Evolutionary conservation across 257 asterid species (phyloP).

Genomic region (Coffea eugenioides): DNA sequence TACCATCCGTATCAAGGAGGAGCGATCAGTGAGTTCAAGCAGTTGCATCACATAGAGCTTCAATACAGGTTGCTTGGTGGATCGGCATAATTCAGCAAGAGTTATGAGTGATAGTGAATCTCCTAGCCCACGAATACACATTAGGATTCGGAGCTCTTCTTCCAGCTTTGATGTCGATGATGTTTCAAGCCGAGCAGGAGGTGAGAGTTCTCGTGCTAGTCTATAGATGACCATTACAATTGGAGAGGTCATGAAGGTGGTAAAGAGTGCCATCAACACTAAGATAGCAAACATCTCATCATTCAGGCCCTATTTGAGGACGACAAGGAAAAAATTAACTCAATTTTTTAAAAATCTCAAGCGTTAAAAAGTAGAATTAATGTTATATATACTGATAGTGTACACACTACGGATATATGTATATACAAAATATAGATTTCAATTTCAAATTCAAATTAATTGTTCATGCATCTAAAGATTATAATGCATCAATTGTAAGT

Average conservation of each 20-base stretch:
- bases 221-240: slow-evolving; percentile 47
- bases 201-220: slow-evolving; percentile 22
- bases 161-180: slow-evolving; percentile 16
- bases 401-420: too few relatives aligned
- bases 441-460: too few relatives aligned
- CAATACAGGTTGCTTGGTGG: slow-evolving; percentile 28
- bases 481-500: too few relatives aligned
- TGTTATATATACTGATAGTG: too few relatives aligned
- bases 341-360: too few relatives aligned
- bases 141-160: slow-evolving; percentile 43
- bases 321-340: too few relatives aligned
- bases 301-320: slow-evolving; percentile 40
- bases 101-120: slow-evolving; percentile 43
- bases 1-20: slow-evolving; percentile 53
- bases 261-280: slow-evolving; percentile 66
- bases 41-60: slow-evolving; percentile 52
- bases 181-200: slow-evolving; percentile 15
- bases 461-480: too few relatives aligned
- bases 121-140: slow-evolving; percentile 43
- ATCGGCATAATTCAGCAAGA: slow-evolving; percentile 42
- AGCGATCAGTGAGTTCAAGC: slow-evolving; percentile 51
- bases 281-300: slow-evolving; percentile 64
- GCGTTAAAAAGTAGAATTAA: too few relatives aligned
- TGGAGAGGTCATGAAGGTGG: slow-evolving; percentile 70
- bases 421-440: too few relatives aligned